These are phyloP conservation scores for Stemphylium beticola DNA, from an alignment of 2,329 filamentous ascomycete species.

Conservation along the genomic window DNA sequence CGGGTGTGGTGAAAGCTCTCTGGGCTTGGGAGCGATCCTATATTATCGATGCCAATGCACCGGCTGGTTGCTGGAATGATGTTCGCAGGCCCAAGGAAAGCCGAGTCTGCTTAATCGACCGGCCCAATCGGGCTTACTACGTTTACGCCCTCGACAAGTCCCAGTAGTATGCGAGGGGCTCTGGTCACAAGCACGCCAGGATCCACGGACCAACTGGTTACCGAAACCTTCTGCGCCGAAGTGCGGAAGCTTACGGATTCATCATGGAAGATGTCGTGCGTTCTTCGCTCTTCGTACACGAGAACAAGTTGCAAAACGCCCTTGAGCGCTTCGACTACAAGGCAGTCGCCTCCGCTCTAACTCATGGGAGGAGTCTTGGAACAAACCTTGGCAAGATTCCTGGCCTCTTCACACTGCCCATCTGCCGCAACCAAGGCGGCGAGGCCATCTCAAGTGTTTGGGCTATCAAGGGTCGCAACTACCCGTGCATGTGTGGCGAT, in stretches of 20 bases:
- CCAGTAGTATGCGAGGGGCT: not conserved
- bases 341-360: too few relatives aligned
- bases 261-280: conserved; percentile 24
- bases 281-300: conserved; percentile 7
- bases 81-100: not conserved
- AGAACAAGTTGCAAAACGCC: not conserved
- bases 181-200: not conserved
- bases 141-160: not conserved
- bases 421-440: conserved; percentile 20
- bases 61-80: not conserved
- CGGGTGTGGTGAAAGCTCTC: not conserved
- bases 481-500: conserved; percentile 27
- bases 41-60: conserved; percentile 1
- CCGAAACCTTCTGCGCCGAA: not conserved
- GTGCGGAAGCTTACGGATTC: conserved; percentile 19
- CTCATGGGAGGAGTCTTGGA: not conserved
- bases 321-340: not conserved
- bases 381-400: not conserved
- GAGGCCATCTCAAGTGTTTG: conserved; percentile 21
- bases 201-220: conserved; percentile 7
- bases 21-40: conserved; percentile 1
- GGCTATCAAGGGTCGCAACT: conserved; percentile 9
- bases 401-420: conserved; percentile 11
- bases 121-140: not conserved
- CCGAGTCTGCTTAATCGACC: not conserved